phyloP scores from a whole-genome alignment of 768 basidiomycete genomes.

The Mycena chlorophos region DNA sequence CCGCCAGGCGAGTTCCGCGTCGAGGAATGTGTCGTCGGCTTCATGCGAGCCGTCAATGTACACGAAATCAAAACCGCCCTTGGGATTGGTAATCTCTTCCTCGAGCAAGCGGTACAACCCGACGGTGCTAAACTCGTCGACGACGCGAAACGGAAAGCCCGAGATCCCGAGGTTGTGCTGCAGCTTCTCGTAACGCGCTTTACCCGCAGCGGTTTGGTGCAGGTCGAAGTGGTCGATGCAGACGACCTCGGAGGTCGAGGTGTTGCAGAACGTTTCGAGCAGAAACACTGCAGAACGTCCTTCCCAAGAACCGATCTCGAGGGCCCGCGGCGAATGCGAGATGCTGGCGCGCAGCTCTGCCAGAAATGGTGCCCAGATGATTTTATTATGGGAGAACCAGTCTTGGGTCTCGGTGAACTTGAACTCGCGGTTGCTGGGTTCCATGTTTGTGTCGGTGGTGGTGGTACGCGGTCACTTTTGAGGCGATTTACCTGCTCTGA shows the following conservation, averaged over 20 bases:
- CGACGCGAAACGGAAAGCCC: slow-evolving; percentile 44
- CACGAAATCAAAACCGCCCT: slow-evolving; percentile 56
- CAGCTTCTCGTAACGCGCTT: slow-evolving; percentile 44
- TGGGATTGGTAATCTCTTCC: slow-evolving; percentile 40
- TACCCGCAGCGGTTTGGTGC: slow-evolving; percentile 46
- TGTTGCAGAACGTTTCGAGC: slow-evolving; percentile 45
- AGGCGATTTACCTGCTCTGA: too few relatives aligned
- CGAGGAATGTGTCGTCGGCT: slow-evolving; percentile 61
- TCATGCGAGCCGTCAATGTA: slow-evolving; percentile 62
- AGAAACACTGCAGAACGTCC: slow-evolving; percentile 62
- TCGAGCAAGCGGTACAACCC: slow-evolving; percentile 46
- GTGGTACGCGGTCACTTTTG: background rate
- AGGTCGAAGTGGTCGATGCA: slow-evolving; percentile 65
- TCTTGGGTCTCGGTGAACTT: slow-evolving; percentile 55
- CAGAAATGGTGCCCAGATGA: slow-evolving; percentile 45
- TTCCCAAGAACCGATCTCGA: slow-evolving; percentile 65
- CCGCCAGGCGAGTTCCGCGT: slow-evolving; percentile 60
- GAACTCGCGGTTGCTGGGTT: slow-evolving; percentile 19
- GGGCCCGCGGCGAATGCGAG: slow-evolving; percentile 38
- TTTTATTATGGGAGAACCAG: slow-evolving; percentile 52
- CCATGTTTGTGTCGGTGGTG: background rate
- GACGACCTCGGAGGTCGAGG: slow-evolving; percentile 42
- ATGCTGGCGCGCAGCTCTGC: slow-evolving; percentile 30
- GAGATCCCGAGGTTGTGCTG: slow-evolving; percentile 49
- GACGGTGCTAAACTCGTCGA: slow-evolving; percentile 55